These are phyloP conservation scores for Schizophyllum commune DNA, from an alignment of 1,284 basidiomycete species.

Conservation along the genomic window DNA sequence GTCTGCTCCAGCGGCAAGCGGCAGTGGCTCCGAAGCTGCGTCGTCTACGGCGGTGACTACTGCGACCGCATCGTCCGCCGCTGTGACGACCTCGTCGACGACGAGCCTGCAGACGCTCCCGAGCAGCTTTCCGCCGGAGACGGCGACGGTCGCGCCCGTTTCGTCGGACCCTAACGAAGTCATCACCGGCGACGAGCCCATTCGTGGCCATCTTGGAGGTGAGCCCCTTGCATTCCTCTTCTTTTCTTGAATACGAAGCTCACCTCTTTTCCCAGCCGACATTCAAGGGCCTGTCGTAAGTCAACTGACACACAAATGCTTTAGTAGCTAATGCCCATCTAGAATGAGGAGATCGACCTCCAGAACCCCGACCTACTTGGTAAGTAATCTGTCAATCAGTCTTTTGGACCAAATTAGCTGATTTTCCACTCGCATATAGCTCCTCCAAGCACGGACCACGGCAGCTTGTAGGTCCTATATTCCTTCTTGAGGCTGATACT, in stretches of 20 bases:
- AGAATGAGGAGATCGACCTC: background rate
- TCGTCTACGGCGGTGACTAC: constrained; percentile 10
- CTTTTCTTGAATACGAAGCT: background rate
- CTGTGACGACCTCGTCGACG: background rate
- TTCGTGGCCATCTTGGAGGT: background rate
- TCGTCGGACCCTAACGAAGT: constrained; percentile 44
- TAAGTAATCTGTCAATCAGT: background rate
- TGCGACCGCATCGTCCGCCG: constrained; percentile 9
- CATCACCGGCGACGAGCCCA: constrained; percentile 23
- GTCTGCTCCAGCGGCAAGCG: constrained; percentile 12
- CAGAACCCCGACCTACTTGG: constrained; percentile 40
- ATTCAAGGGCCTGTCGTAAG: background rate
- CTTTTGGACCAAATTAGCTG: background rate
- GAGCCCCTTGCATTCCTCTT: background rate
- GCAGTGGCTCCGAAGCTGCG: constrained; percentile 12
- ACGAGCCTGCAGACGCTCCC: background rate
- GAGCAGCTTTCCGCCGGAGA: constrained; percentile 3
- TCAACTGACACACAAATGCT: background rate
- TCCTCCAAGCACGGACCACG: constrained; percentile 60
- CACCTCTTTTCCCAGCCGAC: background rate
- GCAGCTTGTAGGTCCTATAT: constrained; percentile 19
- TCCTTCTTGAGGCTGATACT: background rate
- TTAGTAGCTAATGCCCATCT: background rate
- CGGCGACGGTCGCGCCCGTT: constrained; percentile 39
- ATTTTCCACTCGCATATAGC: constrained; percentile 27